Base-by-base conservation (phyloP, 768 basidiomycete genomes). In the Ramaria sp. region DNA sequence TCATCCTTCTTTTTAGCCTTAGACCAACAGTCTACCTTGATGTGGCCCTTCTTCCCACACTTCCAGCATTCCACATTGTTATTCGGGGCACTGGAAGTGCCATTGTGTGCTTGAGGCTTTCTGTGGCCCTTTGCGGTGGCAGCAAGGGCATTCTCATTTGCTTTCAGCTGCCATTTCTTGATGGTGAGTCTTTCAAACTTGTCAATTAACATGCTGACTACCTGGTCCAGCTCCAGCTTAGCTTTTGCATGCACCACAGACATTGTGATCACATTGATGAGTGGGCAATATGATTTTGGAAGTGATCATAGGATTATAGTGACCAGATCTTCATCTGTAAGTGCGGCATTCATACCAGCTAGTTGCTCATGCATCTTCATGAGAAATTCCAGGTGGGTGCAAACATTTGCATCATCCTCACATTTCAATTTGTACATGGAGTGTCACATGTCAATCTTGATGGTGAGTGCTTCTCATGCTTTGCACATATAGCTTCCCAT, bases 41-140 rank as follows among this genome's bases (percentile, higher is more conserved):
- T 25, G 44, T 62, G 61, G 9, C 61, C 61, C 13, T 36, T 16
- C 49, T 52, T 59, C 39, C 55, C 54, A 49, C 61, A 62, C 27
- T 62, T 62, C 52, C 34, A 58, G 44, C 61, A 62, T 24, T 57
- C 44, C 3, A 58, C 24, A 36, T 56, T 44, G 27, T 1, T 22
- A 18, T 36, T 50, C 18, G 28, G 3, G 12, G 4, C 32, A 27
- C 16, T 50, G n/a, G 18, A 32, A 4, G 6, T 27, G 30, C 34
- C 18, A 15, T 18, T 16, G 8, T 13, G 12, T 13, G 27, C 3
- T 20, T 34, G 12, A 5, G 24, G 22, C 18, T 50, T 50, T 16
- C 44, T 22, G 24, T 30, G 44, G 24, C 15, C 15, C 16, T 30
- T 12, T 16, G 27, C 38, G 37, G 27, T 42, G n/a, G n/a, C n/a